Evolutionary conservation across 164 flowering plant species (phyloP).

Genomic region (Chimonanthus praecox): DNA sequence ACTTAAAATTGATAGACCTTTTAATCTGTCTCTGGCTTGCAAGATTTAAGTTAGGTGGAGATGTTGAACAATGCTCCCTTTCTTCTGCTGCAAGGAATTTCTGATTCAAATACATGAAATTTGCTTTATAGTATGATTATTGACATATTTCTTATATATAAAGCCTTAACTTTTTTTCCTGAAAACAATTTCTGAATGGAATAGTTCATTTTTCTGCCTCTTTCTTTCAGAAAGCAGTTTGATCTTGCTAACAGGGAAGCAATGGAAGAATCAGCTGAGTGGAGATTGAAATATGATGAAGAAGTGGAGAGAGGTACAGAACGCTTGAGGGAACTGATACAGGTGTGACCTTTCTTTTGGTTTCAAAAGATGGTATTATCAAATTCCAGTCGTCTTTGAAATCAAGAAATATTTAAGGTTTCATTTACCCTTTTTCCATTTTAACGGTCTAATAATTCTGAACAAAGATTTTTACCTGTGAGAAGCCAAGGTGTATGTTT

Average conservation of each 20-base stretch:
- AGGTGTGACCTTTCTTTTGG: slow-evolving; percentile 30
- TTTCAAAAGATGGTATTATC: neutral
- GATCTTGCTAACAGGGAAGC: slow-evolving; percentile 90
- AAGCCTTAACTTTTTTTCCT: no score
- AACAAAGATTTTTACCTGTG: neutral
- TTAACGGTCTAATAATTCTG: neutral
- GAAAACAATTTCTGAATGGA: no score
- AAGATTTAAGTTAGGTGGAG: no score
- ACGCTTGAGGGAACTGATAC: slow-evolving; percentile 41
- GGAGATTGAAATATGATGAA: slow-evolving; percentile 73
- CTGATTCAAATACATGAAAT: neutral
- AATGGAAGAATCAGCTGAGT: slow-evolving; percentile 96
- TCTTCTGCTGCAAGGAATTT: neutral
- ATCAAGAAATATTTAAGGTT: neutral
- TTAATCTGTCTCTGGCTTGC: neutral
- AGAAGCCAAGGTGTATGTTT: neutral
- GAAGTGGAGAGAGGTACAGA: slow-evolving; percentile 47
- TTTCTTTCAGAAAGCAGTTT: slow-evolving; percentile 58
- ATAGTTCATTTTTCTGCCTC: neutral
- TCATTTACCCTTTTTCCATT: neutral
- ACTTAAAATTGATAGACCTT: no score
- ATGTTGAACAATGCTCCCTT: no score
- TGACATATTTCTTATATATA: neutral
- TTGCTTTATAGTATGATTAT: neutral
- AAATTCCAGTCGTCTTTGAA: neutral